Conservation (phyloP, 176 grass and related monocot species). For the Cenchrus americanus region DNA sequence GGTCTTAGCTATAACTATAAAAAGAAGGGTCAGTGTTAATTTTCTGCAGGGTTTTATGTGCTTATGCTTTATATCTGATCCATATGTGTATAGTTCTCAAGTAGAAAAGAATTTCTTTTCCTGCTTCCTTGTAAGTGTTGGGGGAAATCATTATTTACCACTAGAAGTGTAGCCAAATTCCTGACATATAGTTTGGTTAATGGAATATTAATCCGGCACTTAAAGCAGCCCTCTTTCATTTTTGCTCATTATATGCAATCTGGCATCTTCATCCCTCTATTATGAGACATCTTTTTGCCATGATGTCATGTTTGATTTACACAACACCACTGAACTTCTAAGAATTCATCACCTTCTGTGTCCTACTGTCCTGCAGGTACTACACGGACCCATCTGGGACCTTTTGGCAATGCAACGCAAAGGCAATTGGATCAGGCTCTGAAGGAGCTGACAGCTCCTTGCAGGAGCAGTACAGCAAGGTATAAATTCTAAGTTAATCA, state of each 20-base stretch:
- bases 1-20: background rate
- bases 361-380: conserved; percentile 61
- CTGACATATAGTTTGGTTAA: background rate
- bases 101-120: too few relatives aligned
- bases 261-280: conserved; percentile 15
- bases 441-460: conserved; percentile 98
- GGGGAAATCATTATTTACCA: background rate
- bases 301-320: background rate
- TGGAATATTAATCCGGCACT: background rate
- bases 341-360: conserved; percentile 3
- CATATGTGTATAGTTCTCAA: background rate
- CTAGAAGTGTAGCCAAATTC: background rate
- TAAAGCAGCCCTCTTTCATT: background rate
- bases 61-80: background rate
- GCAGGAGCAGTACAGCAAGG: conserved; percentile 97
- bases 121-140: background rate
- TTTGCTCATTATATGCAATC: background rate
- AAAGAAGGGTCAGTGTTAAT: conserved; percentile 7
- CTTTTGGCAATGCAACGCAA: conserved; percentile 96
- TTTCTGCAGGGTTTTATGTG: background rate
- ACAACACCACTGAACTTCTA: conserved; percentile 2
- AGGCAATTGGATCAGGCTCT: conserved; percentile 96
- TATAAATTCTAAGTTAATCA: conserved; percentile 29
- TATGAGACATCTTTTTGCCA: background rate
- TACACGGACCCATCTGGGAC: conserved; percentile 95